phyloP scores from a whole-genome alignment of 2,329 filamentous ascomycete genomes.

The Diaporthe destruens region DNA sequence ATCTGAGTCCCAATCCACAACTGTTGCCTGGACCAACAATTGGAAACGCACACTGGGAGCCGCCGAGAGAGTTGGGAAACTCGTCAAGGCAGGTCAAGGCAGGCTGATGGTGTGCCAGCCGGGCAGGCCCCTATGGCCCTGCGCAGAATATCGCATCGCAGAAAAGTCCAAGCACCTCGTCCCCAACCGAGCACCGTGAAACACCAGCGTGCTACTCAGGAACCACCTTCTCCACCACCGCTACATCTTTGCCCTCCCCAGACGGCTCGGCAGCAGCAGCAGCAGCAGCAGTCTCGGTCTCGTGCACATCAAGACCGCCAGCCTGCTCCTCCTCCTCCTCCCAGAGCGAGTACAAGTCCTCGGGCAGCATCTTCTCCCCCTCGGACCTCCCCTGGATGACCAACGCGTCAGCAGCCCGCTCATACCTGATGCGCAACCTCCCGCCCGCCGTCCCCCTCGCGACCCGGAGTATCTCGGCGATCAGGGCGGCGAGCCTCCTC shows the following conservation, averaged over 20 bases:
- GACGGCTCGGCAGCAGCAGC: background rate
- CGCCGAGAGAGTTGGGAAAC: too few species aligned
- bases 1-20: too few species aligned
- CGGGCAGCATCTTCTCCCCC: background rate
- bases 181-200: background rate
- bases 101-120: too few species aligned
- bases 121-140: too few species aligned
- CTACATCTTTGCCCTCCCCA: background rate
- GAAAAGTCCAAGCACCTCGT: background rate
- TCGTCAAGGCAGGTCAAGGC: too few species aligned
- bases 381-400: background rate
- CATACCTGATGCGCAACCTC: background rate
- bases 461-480: background rate
- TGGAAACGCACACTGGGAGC: too few species aligned
- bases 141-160: too few species aligned
- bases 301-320: background rate
- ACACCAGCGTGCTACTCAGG: background rate
- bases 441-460: background rate
- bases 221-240: background rate
- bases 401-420: background rate
- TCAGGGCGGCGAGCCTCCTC: slow-evolving; percentile 46
- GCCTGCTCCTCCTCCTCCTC: background rate
- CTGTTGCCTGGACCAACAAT: too few species aligned
- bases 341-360: background rate
- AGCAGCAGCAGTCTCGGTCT: background rate